Conservation (phyloP, 106 monocot genomes). For the Dendrobium catenatum region DNA sequence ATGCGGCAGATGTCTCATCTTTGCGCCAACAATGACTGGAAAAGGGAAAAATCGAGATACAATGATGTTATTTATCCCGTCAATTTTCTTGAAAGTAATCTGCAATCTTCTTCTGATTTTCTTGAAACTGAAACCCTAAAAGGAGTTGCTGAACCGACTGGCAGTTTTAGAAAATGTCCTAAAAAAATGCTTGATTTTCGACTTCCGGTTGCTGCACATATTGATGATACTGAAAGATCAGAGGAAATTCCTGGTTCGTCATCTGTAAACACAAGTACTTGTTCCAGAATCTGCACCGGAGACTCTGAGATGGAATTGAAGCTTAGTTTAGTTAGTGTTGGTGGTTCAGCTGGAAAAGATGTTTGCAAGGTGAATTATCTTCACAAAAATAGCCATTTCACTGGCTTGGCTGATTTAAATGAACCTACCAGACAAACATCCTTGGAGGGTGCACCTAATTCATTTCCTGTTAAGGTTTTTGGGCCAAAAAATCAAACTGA, state of each 20-base stretch:
- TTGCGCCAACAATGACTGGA: conserved; percentile 4
- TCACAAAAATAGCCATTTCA: neutral
- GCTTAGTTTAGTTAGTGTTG: conserved; percentile 16
- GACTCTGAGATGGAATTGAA: conserved; percentile 17
- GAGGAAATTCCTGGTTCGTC: conserved; percentile 18
- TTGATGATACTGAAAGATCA: conserved; percentile 22
- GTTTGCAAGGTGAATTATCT: conserved; percentile 7
- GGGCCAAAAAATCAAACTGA: neutral
- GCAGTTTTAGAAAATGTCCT: neutral
- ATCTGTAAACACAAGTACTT: conserved; percentile 1
- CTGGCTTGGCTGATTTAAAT: conserved; percentile 43
- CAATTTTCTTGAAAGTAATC: conserved; percentile 26
- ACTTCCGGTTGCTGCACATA: conserved; percentile 47
- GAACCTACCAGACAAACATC: conserved; percentile 28
- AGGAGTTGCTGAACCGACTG: conserved; percentile 10
- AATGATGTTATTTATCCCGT: conserved; percentile 7
- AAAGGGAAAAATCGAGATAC: neutral
- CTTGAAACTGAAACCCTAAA: conserved; percentile 9
- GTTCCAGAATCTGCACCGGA: conserved; percentile 1
- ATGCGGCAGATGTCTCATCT: conserved; percentile 11
- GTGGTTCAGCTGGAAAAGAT: conserved; percentile 2
- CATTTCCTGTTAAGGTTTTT: conserved; percentile 14
- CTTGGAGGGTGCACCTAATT: conserved; percentile 18
- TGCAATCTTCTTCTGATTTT: conserved; percentile 16
- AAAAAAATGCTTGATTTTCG: conserved; percentile 49